Evolutionary conservation across 2,329 filamentous ascomycete genomes (phyloP).

Genomic region (Decorospora gaudefroyi): DNA sequence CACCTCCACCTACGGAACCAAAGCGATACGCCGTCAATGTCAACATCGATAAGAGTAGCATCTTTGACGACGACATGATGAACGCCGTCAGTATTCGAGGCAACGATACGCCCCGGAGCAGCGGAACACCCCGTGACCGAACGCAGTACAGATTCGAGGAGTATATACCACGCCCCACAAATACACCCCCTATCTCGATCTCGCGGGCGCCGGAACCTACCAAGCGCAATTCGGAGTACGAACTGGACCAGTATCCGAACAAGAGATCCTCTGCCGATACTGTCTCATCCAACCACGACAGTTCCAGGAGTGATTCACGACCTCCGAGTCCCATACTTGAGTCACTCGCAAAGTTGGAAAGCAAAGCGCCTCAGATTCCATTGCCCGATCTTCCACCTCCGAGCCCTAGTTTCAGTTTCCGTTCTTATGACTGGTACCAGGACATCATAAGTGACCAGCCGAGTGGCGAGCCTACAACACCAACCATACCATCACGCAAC

Average conservation of each 20-base stretch:
- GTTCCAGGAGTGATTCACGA: slow-evolving; percentile 5
- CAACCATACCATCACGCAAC: slow-evolving; percentile 1
- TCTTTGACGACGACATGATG: slow-evolving; percentile 33
- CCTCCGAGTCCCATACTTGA: slow-evolving; percentile 9
- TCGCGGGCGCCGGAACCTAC: slow-evolving; percentile 9
- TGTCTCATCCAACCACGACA: slow-evolving; percentile 11
- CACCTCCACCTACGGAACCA: slow-evolving; percentile 22
- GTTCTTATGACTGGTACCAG: slow-evolving; percentile 37
- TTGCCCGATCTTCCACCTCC: slow-evolving; percentile 27
- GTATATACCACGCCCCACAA: slow-evolving; percentile 23
- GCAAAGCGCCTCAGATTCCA: slow-evolving; percentile 19
- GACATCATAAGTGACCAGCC: slow-evolving; percentile 31
- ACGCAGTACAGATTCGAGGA: slow-evolving; percentile 33
- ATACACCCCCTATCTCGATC: slow-evolving; percentile 12
- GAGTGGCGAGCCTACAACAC: slow-evolving; percentile 6
- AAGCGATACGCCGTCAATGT: slow-evolving; percentile 32
- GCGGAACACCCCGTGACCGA: slow-evolving; percentile 22
- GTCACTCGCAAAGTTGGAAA: slow-evolving; percentile 21
- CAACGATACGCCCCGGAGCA: slow-evolving; percentile 15
- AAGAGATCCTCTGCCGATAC: slow-evolving; percentile 6
- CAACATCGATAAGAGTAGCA: slow-evolving; percentile 38
- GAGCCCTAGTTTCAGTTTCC: slow-evolving; percentile 32
- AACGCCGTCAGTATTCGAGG: slow-evolving; percentile 20
- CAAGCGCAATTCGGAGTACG: slow-evolving; percentile 24
- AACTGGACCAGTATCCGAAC: slow-evolving; percentile 24